Evolutionary conservation across 169 alveolate genomes (phyloP).

Genomic region (Miamiensis avidus): DNA sequence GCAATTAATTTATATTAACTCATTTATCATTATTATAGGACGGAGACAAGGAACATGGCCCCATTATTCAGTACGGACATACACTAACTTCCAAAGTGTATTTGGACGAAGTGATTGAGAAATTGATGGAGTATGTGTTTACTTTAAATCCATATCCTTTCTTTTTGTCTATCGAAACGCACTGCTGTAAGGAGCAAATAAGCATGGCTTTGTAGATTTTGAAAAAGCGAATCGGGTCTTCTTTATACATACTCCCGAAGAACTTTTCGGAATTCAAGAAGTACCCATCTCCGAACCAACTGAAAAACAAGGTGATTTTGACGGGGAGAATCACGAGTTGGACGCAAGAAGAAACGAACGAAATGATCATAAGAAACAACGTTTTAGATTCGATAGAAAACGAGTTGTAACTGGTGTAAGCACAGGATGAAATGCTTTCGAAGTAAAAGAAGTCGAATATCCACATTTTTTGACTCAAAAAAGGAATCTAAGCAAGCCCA

Average conservation of each 20-base stretch:
- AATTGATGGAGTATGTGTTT: conserved; percentile 1
- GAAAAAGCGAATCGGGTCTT: background rate
- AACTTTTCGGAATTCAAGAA: background rate
- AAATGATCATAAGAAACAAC: background rate
- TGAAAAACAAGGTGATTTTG: conserved; percentile 1
- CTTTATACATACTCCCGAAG: background rate
- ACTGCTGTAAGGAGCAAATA: background rate
- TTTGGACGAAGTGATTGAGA: background rate
- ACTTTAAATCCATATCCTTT: background rate
- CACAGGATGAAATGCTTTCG: background rate
- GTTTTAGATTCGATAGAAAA: background rate
- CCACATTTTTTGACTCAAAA: background rate
- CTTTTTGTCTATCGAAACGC: background rate
- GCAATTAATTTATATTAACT: too few relatives aligned
- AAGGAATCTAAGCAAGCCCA: background rate
- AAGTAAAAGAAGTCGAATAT: background rate
- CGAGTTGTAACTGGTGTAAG: background rate
- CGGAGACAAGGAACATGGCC: background rate
- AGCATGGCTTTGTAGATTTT: background rate
- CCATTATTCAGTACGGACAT: conserved; percentile 1
- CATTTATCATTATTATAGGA: background rate
- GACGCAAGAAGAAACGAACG: background rate
- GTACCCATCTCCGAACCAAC: background rate
- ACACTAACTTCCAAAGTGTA: background rate
- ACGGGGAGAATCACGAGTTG: background rate